Evolutionary conservation across 306 rosid genomes (phyloP).

Genomic region (Crataegus laevigata): DNA sequence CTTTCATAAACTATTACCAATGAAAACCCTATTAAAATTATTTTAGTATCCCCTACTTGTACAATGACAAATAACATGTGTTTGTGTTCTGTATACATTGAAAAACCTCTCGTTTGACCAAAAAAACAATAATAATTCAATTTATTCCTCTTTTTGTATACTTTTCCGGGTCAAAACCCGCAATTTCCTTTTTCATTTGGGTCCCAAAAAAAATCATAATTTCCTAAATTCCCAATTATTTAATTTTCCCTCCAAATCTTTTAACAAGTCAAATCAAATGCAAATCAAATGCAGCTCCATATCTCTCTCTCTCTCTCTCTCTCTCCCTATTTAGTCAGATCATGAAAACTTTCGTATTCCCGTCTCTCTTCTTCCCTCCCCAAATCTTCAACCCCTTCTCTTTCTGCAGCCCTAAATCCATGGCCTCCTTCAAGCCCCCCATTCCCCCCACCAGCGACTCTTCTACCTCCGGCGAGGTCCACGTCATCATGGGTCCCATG

Average conservation of each 20-base stretch:
- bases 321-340: slow-evolving; percentile 18
- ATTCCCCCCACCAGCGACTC: slow-evolving; percentile 3
- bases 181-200: not conserved
- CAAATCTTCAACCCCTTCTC: not conserved
- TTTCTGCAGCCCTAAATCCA: slow-evolving; percentile 1
- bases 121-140: not conserved
- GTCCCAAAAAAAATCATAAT: not conserved
- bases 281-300: not conserved
- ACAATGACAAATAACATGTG: no score
- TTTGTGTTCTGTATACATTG: fast-evolving
- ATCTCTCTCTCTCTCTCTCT: not conserved
- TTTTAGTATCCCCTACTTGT: no score
- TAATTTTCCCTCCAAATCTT: slow-evolving; percentile 39
- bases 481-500: slow-evolving; percentile 90
- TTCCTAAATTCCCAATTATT: not conserved
- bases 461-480: slow-evolving; percentile 57
- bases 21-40: no score
- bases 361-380: slow-evolving; percentile 3
- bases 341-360: not conserved
- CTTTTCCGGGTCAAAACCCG: not conserved
- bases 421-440: slow-evolving; percentile 43
- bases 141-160: not conserved
- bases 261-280: slow-evolving; percentile 2
- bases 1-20: no score
- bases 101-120: not conserved